Conservation (phyloP, 1,284 basidiomycete genomes). For the Puccinia polysora region DNA sequence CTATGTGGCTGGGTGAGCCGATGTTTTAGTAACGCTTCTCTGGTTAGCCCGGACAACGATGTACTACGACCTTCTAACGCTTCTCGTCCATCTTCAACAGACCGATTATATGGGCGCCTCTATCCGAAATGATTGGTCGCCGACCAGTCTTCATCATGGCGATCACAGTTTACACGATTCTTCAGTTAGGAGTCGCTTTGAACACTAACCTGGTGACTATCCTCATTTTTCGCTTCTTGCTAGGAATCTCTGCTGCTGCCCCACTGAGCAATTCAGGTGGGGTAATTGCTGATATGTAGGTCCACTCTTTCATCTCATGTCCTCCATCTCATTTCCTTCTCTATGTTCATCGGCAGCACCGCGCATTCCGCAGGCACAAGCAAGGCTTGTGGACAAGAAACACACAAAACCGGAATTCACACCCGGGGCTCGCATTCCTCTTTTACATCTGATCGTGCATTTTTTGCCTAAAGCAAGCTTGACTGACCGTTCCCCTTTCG, state of each 20-base stretch:
- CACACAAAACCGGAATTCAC: no score
- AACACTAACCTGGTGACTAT: slow-evolving; percentile 64
- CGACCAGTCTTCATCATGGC: slow-evolving; percentile 60
- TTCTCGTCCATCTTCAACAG: not conserved
- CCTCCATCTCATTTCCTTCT: not conserved
- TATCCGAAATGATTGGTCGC: slow-evolving; percentile 64
- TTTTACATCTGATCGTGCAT: no score
- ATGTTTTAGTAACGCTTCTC: no score
- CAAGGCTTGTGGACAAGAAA: no score
- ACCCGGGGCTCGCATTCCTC: no score
- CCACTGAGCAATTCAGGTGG: slow-evolving; percentile 65
- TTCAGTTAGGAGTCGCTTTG: slow-evolving; percentile 64
- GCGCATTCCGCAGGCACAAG: no score
- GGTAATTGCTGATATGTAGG: slow-evolving; percentile 62
- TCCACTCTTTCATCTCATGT: slow-evolving; percentile 51
- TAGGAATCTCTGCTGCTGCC: slow-evolving; percentile 65
- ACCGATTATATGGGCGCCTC: slow-evolving; percentile 55
- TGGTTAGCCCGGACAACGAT: no score
- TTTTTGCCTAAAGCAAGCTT: no score
- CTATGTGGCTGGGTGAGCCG: slow-evolving; percentile 30
- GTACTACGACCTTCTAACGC: no score
- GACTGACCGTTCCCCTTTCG: no score
- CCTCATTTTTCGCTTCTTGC: slow-evolving; percentile 64
- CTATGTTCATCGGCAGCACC: not conserved
- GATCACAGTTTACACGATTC: slow-evolving; percentile 60